phyloP scores from a whole-genome alignment of 2,329 filamentous ascomycete species.

The Pyrenophora seminiperda region DNA sequence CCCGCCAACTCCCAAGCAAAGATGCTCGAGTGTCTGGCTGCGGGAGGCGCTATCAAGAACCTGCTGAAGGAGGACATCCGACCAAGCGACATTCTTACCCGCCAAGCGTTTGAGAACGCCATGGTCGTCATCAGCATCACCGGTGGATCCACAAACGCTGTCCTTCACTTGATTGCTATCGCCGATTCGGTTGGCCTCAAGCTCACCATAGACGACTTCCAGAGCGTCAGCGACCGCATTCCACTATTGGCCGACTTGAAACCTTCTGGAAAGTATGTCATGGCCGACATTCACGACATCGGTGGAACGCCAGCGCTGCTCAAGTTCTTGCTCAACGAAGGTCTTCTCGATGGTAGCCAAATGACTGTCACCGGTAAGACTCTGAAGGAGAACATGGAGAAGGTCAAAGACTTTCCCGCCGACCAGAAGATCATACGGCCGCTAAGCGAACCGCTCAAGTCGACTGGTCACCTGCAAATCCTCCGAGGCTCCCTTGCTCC shows the following conservation, averaged over 20 bases:
- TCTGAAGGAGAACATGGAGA: conserved; percentile 57
- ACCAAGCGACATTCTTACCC: conserved; percentile 56
- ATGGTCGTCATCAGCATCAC: conserved; percentile 59
- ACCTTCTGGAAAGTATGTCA: conserved; percentile 59
- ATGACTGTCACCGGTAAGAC: conserved; percentile 59
- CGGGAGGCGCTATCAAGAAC: conserved; percentile 57
- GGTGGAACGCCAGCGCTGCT: conserved; percentile 57
- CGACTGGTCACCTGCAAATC: conserved; percentile 74
- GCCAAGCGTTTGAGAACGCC: conserved; percentile 57
- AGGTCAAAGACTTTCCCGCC: conserved; percentile 66
- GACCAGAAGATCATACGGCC: conserved; percentile 74
- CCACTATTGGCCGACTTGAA: conserved; percentile 59
- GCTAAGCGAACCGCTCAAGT: conserved; percentile 71
- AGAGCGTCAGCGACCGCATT: conserved; percentile 56
- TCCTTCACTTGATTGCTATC: conserved; percentile 58
- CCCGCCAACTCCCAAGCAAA: conserved; percentile 58
- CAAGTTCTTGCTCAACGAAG: conserved; percentile 58
- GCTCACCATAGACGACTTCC: conserved; percentile 59
- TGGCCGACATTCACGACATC: conserved; percentile 64
- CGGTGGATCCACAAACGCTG: conserved; percentile 58
- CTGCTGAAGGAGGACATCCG: conserved; percentile 58
- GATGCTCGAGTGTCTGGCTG: conserved; percentile 56
- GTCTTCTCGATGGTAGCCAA: conserved; percentile 54
- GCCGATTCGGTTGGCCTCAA: conserved; percentile 58
- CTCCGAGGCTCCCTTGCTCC: conserved; percentile 71